Evolutionary conservation across 2,329 filamentous ascomycete genomes (phyloP), one percentile per base, ranked within the genome.

Genomic region (Ophiobolus disseminans): DNA sequence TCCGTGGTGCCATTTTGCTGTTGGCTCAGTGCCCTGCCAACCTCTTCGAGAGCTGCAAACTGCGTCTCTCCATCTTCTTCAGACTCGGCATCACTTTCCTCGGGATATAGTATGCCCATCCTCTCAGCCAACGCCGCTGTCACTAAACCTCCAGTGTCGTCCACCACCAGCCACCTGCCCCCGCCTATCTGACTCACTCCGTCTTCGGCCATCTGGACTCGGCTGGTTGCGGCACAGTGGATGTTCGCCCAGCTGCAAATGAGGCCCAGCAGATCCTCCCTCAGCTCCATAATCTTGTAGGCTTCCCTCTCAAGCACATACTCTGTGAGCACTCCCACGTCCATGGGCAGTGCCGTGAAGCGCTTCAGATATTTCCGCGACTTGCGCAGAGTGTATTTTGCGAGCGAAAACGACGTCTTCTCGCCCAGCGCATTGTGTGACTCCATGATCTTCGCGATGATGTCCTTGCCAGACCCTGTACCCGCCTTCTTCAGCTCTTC

Each of bases 331-430:
- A 85, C 81, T 0, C 86, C 81, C 11, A 95, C 85, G 66, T 97
- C 91, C 60, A 97, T 76, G 0, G 93, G 93, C 41, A 96, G 73
- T 1, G 94, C 84, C 0, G 89, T 90, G 66, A 99, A 97, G 10
- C 91, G 82, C 63, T 89, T 87, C 56, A 97, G 82, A 70, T 96
- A 97, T 75, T 99, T 99, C 70, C 87, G 92, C 57, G 90, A 88
- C 77, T 99, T 99, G 36, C 96, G 81, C 14, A 97, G 78, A 66
- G 94, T 96, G 75, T 99, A 99, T 73, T 99, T 99, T 34, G 93
- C 92, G 48, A 97, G 79, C 2, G 91, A 95, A 67, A 95, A 99
- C 0, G 86, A 82, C 0, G 94, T 97, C 80, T 99, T 99, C 76
- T 97, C 89, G 60, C 96, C 91, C 34, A 99, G 82, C 1, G 88